Conservation (phyloP, 1,284 basidiomycete genomes). For the Agaricales sp. region DNA sequence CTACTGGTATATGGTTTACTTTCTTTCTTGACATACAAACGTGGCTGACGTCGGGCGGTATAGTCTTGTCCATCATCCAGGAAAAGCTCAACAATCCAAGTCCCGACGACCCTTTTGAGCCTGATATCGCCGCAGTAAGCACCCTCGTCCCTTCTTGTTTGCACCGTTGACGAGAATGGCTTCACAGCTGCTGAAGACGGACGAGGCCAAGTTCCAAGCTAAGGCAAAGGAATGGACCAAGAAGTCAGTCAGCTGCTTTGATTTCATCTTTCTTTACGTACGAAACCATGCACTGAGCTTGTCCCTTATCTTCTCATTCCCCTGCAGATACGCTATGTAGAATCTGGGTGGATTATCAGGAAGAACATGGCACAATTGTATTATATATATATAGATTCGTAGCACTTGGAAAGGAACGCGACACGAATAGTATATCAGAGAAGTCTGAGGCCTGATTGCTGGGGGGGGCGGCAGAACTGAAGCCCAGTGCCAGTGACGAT, state of each 20-base stretch:
- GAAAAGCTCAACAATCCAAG: constrained; percentile 86
- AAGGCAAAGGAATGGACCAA: constrained; percentile 76
- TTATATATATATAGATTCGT: background rate
- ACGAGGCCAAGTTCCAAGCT: constrained; percentile 56
- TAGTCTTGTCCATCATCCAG: constrained; percentile 72
- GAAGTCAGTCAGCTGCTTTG: constrained; percentile 39
- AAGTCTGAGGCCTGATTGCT: too few species aligned
- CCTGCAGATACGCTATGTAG: constrained; percentile 4
- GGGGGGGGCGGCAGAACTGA: background rate
- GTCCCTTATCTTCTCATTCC: background rate
- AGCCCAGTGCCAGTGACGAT: background rate
- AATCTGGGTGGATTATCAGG: background rate
- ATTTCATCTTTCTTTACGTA: constrained; percentile 1
- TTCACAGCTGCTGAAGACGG: constrained; percentile 57
- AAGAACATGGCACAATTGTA: too few species aligned
- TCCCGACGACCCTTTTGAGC: constrained; percentile 84
- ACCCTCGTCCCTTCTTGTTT: constrained; percentile 2
- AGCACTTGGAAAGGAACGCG: too few species aligned
- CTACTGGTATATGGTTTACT: constrained; percentile 43
- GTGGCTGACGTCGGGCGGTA: constrained; percentile 3
- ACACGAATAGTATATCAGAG: too few species aligned
- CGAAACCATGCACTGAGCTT: background rate
- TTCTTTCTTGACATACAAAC: constrained; percentile 1
- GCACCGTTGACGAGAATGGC: constrained; percentile 6
- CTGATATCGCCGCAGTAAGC: constrained; percentile 69